Evolutionary conservation across 2,329 filamentous ascomycete species (phyloP), one percentile per base, ranked within the genome.

Genomic region (Botrytis byssoidea): DNA sequence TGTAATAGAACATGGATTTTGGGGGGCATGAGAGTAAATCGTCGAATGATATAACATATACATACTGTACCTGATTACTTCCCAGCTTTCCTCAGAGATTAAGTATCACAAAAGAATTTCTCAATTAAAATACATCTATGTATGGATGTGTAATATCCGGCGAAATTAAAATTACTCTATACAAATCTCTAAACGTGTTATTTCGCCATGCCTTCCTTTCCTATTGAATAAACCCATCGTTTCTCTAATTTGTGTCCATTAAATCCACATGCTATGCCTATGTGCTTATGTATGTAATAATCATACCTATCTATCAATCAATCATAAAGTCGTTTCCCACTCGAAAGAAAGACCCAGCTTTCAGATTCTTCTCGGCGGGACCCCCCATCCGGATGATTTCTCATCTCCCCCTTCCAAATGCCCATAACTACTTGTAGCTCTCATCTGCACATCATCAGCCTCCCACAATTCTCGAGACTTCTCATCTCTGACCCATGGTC

Each of bases 401-500:
- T 46, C 61, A 22, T 46, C 40, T 3, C 4, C 61, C 20, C 20
- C n/a, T 20, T 46, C 61, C 16, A 65, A 44, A 44, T 32, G 16
- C 10, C 61, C 61, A 29, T 64, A 64, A 44, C 37, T 42, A 18
- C 61, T 64, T 5, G 61, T 64, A 8, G 40, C 61, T 32, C 61
- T 22, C 61, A 18, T 65, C 2, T 65, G 40, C 61, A n/a, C 3
- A 22, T 65, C 66, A 68, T 68, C 65, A 9, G 48, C 65, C 18
- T 57, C 48, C 66, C 66, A 68, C 1, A 20, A 14, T 18, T 40
- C 48, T 9, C 10, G n/a, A 5, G 22, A 18, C 18, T 68, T 68
- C 35, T 57, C 66, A 57, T 68, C 48, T 42, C 48, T 25, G 2
- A 68, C 35, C 66, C 66, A 68, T 10, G 66, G 66, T 42, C 66